Base-by-base conservation (phyloP, 2,329 filamentous ascomycete species). In the Conoideocrella luteorostrata region DNA sequence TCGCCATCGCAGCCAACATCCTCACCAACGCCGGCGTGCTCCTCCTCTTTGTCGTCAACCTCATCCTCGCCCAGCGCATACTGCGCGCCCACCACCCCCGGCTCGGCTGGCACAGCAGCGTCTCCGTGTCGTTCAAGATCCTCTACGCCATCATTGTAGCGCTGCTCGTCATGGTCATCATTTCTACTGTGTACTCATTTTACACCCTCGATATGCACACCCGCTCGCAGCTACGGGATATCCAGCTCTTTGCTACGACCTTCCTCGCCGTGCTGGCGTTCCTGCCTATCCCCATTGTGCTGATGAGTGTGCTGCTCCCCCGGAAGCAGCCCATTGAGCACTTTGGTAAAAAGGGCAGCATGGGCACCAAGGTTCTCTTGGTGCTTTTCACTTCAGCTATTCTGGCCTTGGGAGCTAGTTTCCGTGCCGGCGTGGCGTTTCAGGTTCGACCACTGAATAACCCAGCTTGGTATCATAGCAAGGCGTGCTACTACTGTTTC, bases 401-500 rank as follows among this genome's bases (percentile, higher is more conserved):
- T 6, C 72, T 93, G 10, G 74, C 77, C 7, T 66, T 88, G 10
- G 86, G 86, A 22, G 85, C 87, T 2, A 67, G 69, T 13, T 90
- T 88, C 66, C 77, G 87, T 28, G 70, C 77, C 23, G 84, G 74
- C 13, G 77, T 75, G 1, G 66, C 58, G 22, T 88, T 74, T 62
- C 68, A 69, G 44, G 57, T 69, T 1, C 74, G 72, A 22, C 77
- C 70, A 4, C 53, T 56, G 44, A 67, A 35, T 10, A 33, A 78
- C 45, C 80, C 85, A 2, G 82, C 81, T 5, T 86, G 82, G 75
- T 91, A 82, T 59, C 76, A 88, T 54, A 69, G 69, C 56, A 86
- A 83, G 59, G 76, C 80, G 2, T 79, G 77, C 54, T 95, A 88
- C 68, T 95, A 93, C 67, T 66, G 80, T 57, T 86, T 93, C 68